Conservation (phyloP, 352 stramenopile species). For the Phytophthora constricta region DNA sequence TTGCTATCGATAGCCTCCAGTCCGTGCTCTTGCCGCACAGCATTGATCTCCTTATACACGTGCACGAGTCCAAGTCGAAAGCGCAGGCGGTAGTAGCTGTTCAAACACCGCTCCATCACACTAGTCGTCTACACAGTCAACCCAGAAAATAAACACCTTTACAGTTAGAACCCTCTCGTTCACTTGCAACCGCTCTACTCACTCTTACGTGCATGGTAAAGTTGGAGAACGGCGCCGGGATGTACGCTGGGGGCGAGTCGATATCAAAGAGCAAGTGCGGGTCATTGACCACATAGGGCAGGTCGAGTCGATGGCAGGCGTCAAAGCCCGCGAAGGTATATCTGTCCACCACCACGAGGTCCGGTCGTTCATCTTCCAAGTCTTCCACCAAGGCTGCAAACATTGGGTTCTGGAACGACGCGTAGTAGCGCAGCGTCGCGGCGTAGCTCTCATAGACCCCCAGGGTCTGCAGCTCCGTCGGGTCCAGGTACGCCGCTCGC, state of each 20-base stretch:
- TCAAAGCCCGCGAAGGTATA: conserved; percentile 87
- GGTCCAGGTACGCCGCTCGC: conserved; percentile 30
- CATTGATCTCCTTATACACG: conserved; percentile 73
- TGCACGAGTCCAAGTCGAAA: conserved; percentile 72
- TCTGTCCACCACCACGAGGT: conserved; percentile 78
- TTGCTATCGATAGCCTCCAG: conserved; percentile 60
- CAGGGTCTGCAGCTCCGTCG: conserved; percentile 38
- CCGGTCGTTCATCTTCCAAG: conserved; percentile 67
- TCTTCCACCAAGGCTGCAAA: conserved; percentile 61
- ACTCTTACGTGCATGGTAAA: conserved; percentile 75
- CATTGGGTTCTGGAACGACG: conserved; percentile 85
- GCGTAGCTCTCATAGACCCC: conserved; percentile 77
- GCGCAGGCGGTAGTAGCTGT: conserved; percentile 76
- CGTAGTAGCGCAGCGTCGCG: conserved; percentile 72
- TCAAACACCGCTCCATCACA: conserved; percentile 80
- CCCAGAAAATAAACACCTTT: background rate
- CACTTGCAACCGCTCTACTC: background rate
- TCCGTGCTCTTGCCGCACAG: conserved; percentile 56
- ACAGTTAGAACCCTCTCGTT: conserved; percentile 4
- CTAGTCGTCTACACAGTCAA: conserved; percentile 58
- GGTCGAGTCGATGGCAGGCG: conserved; percentile 55
- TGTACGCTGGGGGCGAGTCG: conserved; percentile 81
- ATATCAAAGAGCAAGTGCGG: conserved; percentile 85
- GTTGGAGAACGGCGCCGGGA: conserved; percentile 86
- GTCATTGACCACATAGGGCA: conserved; percentile 87